These are phyloP conservation scores for Ascobolus immersus DNA, from an alignment of 495 filamentous ascomycete species.

Conservation along the genomic window DNA sequence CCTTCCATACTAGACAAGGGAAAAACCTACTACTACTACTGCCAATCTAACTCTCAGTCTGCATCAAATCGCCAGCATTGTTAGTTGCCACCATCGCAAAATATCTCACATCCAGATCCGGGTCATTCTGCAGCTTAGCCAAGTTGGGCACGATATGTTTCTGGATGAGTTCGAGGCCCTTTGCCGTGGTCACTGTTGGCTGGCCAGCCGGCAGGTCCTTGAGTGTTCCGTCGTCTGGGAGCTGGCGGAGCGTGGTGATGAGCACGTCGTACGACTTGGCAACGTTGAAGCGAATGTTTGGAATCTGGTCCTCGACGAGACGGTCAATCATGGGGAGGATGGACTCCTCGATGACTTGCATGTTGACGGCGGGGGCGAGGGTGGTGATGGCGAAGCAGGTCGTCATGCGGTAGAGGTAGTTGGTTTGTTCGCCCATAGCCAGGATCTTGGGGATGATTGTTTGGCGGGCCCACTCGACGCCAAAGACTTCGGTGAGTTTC, in stretches of 20 bases:
- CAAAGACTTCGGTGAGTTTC: slow-evolving; percentile 95
- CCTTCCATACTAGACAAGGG: too few relatives aligned
- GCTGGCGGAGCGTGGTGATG: slow-evolving; percentile 64
- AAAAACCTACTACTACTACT: slow-evolving; percentile 3
- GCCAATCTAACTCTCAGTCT: too few relatives aligned
- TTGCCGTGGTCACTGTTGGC: slow-evolving; percentile 28
- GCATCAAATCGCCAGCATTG: slow-evolving; percentile 20
- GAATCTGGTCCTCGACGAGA: slow-evolving; percentile 77
- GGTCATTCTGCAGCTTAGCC: slow-evolving; percentile 84
- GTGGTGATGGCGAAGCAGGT: slow-evolving; percentile 87
- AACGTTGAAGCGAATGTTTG: slow-evolving; percentile 97
- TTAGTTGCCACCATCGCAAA: slow-evolving; percentile 53
- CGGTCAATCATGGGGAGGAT: slow-evolving; percentile 91
- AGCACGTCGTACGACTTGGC: slow-evolving; percentile 86
- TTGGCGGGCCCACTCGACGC: slow-evolving; percentile 89
- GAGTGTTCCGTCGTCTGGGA: slow-evolving; percentile 70
- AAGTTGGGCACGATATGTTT: slow-evolving; percentile 68
- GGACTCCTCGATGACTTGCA: slow-evolving; percentile 72
- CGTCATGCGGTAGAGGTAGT: slow-evolving; percentile 98
- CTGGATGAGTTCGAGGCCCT: slow-evolving; percentile 49
- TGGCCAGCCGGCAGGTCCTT: slow-evolving; percentile 45
- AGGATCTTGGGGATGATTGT: slow-evolving; percentile 97
- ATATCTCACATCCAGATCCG: slow-evolving; percentile 92
- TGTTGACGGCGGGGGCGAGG: slow-evolving; percentile 68
- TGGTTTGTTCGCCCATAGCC: slow-evolving; percentile 89